phyloP scores from a whole-genome alignment of 306 rosid genomes.

The Prunus armeniaca region DNA sequence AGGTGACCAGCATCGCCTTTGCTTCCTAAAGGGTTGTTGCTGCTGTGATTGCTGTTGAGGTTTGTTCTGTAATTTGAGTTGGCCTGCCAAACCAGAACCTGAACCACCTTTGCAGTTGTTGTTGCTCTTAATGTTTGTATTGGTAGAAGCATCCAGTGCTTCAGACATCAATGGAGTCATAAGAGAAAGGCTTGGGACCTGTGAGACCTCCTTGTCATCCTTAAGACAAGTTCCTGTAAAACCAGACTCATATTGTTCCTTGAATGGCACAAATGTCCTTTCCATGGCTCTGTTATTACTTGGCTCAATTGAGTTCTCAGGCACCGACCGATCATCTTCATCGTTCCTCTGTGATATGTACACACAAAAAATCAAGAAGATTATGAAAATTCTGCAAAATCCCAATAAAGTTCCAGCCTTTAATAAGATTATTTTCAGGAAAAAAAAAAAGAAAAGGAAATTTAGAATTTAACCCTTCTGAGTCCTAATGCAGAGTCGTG shows the following conservation, averaged over 20 bases:
- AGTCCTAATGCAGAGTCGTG: constrained; percentile 10
- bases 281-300: constrained; percentile 31
- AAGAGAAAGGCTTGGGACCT: constrained; percentile 52
- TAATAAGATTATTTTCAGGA: not conserved
- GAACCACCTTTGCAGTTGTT: constrained; percentile 40
- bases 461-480: constrained; percentile 26
- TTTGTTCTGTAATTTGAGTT: constrained; percentile 37
- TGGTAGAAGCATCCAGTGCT: constrained; percentile 34
- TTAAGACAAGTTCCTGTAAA: constrained; percentile 16
- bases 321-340: constrained; percentile 47
- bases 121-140: constrained; percentile 22
- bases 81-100: constrained; percentile 35
- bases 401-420: not conserved
- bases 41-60: constrained; percentile 31
- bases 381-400: not conserved
- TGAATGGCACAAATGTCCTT: constrained; percentile 45
- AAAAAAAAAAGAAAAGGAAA: not conserved
- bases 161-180: constrained; percentile 48
- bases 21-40: constrained; percentile 59
- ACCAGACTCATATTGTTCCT: constrained; percentile 25
- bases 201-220: constrained; percentile 43
- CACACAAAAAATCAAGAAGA: not conserved
- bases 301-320: constrained; percentile 31
- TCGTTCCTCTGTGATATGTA: constrained; percentile 40
- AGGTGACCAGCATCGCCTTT: constrained; percentile 84